A percentile compares a stretch with the other conserved stretches of the same genome.
phyloP scores from a whole-genome alignment of 371 early-diverging fungal species.

The Coemansia linderi region DNA sequence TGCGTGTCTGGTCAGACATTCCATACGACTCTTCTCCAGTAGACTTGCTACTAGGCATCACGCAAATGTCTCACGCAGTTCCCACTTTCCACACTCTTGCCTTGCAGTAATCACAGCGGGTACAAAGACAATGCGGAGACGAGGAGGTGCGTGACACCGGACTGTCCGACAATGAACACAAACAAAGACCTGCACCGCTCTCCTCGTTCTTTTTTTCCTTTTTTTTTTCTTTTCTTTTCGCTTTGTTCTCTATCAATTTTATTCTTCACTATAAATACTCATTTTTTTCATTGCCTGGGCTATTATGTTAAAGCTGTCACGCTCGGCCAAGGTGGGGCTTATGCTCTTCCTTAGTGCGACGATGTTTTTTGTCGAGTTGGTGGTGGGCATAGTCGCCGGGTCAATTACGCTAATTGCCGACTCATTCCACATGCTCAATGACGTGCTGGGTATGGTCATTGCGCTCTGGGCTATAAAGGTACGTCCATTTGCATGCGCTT shows the following conservation, averaged over 20 bases:
- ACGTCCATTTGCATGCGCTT: conserved; percentile 20
- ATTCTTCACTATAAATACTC: too few relatives aligned
- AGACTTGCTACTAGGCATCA: background rate
- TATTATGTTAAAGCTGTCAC: conserved; percentile 37
- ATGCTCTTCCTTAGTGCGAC: conserved; percentile 66
- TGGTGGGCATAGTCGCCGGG: conserved; percentile 72
- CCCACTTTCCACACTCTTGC: background rate
- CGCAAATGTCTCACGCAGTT: background rate
- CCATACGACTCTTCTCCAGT: background rate
- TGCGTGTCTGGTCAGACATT: background rate
- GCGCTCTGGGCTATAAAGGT: conserved; percentile 86
- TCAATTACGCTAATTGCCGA: conserved; percentile 92
- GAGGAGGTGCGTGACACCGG: background rate
- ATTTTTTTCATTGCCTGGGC: background rate
- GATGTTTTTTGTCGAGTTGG: conserved; percentile 78
- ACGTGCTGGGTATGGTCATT: conserved; percentile 76
- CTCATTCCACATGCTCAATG: conserved; percentile 91
- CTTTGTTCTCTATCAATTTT: too few relatives aligned
- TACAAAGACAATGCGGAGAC: background rate
- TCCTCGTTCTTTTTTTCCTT: too few relatives aligned
- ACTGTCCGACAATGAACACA: background rate
- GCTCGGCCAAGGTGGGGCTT: conserved; percentile 52
- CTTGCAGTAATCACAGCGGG: background rate
- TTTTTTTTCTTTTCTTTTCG: too few relatives aligned
- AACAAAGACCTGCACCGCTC: background rate